Evolutionary conservation across 164 flowering plant species (phyloP).

Genomic region (Aristolochia californica): DNA sequence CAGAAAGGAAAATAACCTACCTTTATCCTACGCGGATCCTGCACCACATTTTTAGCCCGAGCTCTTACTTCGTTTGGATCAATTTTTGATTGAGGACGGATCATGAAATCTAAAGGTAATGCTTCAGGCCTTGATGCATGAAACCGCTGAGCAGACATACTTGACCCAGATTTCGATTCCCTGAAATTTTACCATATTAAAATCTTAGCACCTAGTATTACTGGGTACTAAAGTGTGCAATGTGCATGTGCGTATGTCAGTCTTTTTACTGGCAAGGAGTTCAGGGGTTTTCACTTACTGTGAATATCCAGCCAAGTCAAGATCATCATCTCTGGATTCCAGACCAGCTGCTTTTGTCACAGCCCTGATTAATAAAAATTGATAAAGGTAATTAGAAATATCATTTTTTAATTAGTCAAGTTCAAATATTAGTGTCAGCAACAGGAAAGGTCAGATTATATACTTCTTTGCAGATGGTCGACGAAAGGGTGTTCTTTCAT

Average conservation of each 20-base stretch:
- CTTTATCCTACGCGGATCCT: conserved; percentile 81
- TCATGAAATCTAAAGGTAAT: conserved; percentile 70
- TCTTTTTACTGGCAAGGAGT: background rate
- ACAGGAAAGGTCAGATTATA: background rate
- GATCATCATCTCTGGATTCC: conserved; percentile 79
- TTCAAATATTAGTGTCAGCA: background rate
- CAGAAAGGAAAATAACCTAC: conserved; percentile 22
- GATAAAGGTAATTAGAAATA: background rate
- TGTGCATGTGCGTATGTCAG: no score
- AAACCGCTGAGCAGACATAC: conserved; percentile 51
- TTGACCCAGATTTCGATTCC: conserved; percentile 40
- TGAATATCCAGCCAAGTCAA: conserved; percentile 58
- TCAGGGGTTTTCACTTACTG: conserved; percentile 33
- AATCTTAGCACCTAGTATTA: background rate
- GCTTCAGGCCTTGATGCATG: conserved; percentile 92
- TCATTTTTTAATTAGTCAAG: background rate
- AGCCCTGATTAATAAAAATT: conserved; percentile 32
- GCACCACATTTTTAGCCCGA: conserved; percentile 61
- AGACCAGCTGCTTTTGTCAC: conserved; percentile 41
- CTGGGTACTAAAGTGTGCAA: background rate
- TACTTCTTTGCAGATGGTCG: conserved; percentile 71
- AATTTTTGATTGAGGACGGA: conserved; percentile 97
- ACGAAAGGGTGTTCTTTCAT: conserved; percentile 52
- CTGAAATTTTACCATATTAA: conserved; percentile 19
- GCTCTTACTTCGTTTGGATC: conserved; percentile 89